Percentiles rank a stretch among this genome's conserved stretches.
Conservation (phyloP, 2,329 filamentous ascomycete genomes). For the Apiospora sp. region DNA sequence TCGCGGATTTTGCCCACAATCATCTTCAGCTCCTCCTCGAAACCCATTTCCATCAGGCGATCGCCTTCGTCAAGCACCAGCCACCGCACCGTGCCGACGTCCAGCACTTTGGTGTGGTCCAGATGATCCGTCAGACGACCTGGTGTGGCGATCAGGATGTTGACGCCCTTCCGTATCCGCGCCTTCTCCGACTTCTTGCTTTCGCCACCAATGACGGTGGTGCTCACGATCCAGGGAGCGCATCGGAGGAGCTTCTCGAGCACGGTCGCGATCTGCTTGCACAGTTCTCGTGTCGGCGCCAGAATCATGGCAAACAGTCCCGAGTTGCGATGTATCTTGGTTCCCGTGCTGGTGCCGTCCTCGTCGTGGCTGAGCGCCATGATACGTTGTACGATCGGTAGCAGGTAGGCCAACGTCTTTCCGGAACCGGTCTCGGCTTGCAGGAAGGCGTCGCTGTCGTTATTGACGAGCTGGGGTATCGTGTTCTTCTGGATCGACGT, state of each 20-base stretch:
- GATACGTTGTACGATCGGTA: slow-evolving; percentile 90
- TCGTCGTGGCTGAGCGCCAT: slow-evolving; percentile 73
- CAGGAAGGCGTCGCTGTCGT: slow-evolving; percentile 90
- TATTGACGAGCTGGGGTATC: slow-evolving; percentile 79
- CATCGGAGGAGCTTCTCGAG: slow-evolving; percentile 87
- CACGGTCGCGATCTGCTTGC: slow-evolving; percentile 90
- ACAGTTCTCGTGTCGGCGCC: slow-evolving; percentile 91
- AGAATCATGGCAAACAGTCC: slow-evolving; percentile 94
- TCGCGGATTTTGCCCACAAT: slow-evolving; percentile 83
- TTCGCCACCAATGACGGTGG: slow-evolving; percentile 77
- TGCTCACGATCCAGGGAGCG: slow-evolving; percentile 92
- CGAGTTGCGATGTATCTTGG: slow-evolving; percentile 78
- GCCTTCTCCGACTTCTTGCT: slow-evolving; percentile 87
- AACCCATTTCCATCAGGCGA: slow-evolving; percentile 97
- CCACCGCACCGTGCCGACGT: slow-evolving; percentile 91
- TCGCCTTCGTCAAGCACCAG: slow-evolving; percentile 95
- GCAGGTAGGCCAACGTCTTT: slow-evolving; percentile 94
- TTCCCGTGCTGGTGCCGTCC: slow-evolving; percentile 52
- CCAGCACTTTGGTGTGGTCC: slow-evolving; percentile 88
- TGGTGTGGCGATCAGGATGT: slow-evolving; percentile 94
- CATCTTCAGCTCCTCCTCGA: slow-evolving; percentile 90
- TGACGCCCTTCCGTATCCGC: slow-evolving; percentile 90
- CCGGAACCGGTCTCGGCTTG: slow-evolving; percentile 97
- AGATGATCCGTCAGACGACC: slow-evolving; percentile 91
- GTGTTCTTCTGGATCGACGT: slow-evolving; percentile 95